A percentile compares a stretch with the other conserved stretches of the same genome.
phyloP scores from a whole-genome alignment of 176 grass and related monocot genomes.

The Musa itinerans region DNA sequence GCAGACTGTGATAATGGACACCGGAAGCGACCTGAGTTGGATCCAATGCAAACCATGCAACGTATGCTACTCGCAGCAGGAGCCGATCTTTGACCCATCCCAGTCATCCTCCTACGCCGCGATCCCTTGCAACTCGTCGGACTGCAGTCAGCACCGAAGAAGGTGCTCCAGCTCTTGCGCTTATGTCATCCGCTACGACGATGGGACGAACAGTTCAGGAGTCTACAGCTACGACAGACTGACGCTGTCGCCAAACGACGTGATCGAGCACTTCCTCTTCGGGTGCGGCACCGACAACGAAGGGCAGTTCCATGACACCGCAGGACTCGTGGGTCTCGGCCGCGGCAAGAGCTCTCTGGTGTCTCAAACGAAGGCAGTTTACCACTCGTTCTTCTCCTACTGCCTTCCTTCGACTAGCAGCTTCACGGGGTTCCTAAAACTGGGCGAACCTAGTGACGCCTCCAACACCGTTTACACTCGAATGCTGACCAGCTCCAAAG shows the following conservation, averaged over 20 bases:
- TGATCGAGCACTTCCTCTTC: conserved; percentile 20
- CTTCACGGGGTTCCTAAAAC: conserved; percentile 30
- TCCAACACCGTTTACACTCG: conserved; percentile 16
- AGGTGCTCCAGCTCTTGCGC: background rate
- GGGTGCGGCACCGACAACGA: conserved; percentile 20
- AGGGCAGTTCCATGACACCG: background rate
- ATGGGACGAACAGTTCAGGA: background rate
- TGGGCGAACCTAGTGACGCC: conserved; percentile 1
- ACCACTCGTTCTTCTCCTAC: conserved; percentile 30
- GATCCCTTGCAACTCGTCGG: background rate
- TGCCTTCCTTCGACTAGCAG: conserved; percentile 29
- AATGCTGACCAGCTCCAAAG: background rate
- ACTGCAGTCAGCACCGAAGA: background rate
- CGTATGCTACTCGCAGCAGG: background rate
- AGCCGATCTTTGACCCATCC: background rate
- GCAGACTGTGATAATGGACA: background rate
- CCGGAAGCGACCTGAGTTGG: background rate
- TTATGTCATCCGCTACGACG: conserved; percentile 18
- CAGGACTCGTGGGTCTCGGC: conserved; percentile 38
- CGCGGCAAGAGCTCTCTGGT: conserved; percentile 18
- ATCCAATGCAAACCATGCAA: background rate
- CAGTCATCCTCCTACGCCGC: background rate
- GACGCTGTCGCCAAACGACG: conserved; percentile 13
- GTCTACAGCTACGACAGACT: conserved; percentile 17
- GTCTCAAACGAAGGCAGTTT: conserved; percentile 13